These are phyloP conservation scores for Eucalyptus cloeziana DNA, from an alignment of 345 rosid genomes.

Conservation along the genomic window DNA sequence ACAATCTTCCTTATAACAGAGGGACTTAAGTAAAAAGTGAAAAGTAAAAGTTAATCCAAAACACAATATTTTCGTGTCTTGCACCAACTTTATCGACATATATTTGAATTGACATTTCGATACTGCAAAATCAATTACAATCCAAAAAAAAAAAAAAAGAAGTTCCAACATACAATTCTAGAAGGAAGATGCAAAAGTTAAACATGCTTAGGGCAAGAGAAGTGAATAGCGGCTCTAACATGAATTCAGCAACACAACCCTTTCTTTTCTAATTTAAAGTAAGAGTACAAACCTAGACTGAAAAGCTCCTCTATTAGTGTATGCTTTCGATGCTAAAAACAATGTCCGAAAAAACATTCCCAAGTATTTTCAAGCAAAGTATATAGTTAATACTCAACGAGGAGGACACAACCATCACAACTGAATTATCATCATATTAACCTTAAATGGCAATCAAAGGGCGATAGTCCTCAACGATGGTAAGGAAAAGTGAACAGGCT, in stretches of 20 bases:
- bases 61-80: background rate
- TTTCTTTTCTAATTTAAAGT: background rate
- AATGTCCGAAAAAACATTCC: background rate
- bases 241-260: background rate
- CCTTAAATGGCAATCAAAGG: background rate
- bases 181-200: background rate
- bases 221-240: background rate
- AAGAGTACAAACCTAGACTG: background rate
- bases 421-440: background rate
- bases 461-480: background rate
- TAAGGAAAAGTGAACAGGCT: constrained; percentile 7
- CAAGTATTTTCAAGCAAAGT: background rate
- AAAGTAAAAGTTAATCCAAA: background rate
- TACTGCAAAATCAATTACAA: background rate
- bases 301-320: background rate
- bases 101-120: background rate
- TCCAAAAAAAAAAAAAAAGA: background rate
- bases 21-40: background rate
- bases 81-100: background rate
- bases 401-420: background rate
- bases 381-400: background rate
- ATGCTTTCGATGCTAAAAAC: background rate
- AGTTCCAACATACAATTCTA: background rate
- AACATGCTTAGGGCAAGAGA: background rate
- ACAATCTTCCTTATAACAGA: background rate